Percentiles rank a stretch among this genome's conserved stretches.
phyloP scores from a whole-genome alignment of 331 rosid species.

The Rhamnella rubrinervis region DNA sequence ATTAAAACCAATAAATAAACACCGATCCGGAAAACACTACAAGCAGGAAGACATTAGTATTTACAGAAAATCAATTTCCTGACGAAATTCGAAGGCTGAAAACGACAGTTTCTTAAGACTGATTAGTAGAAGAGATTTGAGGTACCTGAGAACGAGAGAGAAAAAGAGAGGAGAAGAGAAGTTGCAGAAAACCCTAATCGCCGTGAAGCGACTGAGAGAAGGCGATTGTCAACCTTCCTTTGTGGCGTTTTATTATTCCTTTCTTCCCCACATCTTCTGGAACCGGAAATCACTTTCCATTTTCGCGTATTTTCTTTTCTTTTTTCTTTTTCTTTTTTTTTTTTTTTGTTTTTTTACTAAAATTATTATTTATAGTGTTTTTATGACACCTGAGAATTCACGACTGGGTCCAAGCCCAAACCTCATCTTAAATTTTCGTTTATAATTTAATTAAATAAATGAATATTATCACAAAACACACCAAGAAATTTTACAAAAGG shows the following conservation, averaged over 20 bases:
- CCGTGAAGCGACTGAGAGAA: constrained; percentile 10
- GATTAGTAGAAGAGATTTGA: background rate
- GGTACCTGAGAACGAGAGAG: background rate
- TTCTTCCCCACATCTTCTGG: constrained; percentile 20
- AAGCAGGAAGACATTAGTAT: background rate
- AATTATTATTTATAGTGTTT: background rate
- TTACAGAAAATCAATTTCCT: background rate
- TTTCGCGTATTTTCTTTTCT: background rate
- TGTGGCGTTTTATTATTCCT: constrained; percentile 4
- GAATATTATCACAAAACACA: too few species aligned
- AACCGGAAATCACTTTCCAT: background rate
- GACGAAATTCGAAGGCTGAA: background rate
- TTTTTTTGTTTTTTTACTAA: background rate
- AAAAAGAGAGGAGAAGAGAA: background rate
- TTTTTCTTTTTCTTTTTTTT: background rate
- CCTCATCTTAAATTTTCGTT: too few species aligned
- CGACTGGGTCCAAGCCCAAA: too few species aligned
- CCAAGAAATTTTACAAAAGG: too few species aligned
- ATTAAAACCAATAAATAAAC: too few species aligned
- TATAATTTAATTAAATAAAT: too few species aligned
- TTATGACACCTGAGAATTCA: too few species aligned
- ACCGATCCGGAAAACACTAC: background rate
- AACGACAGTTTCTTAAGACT: background rate
- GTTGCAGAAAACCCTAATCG: constrained; percentile 22
- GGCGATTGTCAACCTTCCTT: background rate